A percentile compares a stretch with the other conserved stretches of the same genome.
Conservation (phyloP, 768 basidiomycete species). For the Psilocybe tampanensis region DNA sequence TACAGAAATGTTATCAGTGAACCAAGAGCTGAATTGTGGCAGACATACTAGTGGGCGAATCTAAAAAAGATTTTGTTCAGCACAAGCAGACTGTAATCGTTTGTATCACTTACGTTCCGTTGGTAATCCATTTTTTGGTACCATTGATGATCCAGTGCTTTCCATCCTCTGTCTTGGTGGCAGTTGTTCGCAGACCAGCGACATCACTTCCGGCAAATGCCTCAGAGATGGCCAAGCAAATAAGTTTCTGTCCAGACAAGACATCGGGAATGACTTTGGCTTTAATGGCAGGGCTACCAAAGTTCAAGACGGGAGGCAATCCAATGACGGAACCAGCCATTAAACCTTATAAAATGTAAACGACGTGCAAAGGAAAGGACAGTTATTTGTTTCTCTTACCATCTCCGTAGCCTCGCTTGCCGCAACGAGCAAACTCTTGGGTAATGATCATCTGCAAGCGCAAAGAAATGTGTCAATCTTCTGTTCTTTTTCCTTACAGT, state of each 20-base stretch:
- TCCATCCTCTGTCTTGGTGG: conserved; percentile 77
- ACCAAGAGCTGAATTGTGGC: not conserved
- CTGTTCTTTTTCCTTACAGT: not conserved
- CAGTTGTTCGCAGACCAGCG: conserved; percentile 69
- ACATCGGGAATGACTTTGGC: conserved; percentile 64
- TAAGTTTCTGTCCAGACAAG: conserved; percentile 72
- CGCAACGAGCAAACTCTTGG: conserved; percentile 74
- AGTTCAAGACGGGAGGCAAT: conserved; percentile 84
- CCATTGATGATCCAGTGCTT: conserved; percentile 82
- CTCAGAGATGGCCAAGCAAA: conserved; percentile 87
- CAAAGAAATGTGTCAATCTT: not conserved
- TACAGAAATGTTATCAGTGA: conserved; percentile 10
- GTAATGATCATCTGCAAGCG: conserved; percentile 64
- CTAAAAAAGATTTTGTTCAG: conserved; percentile 19
- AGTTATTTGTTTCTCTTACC: conserved; percentile 39
- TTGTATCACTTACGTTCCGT: conserved; percentile 51
- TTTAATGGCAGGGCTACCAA: conserved; percentile 61
- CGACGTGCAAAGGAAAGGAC: not conserved
- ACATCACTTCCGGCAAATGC: conserved; percentile 89
- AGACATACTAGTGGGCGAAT: conserved; percentile 45
- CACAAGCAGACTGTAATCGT: not conserved
- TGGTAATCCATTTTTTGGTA: conserved; percentile 85
- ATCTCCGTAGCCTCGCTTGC: conserved; percentile 79
- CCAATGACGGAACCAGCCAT: conserved; percentile 81
- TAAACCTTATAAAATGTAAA: conserved; percentile 37